Evolutionary conservation across 768 basidiomycete genomes (phyloP), one percentile per base, ranked within the genome.

Genomic region (Hericium erinaceus): DNA sequence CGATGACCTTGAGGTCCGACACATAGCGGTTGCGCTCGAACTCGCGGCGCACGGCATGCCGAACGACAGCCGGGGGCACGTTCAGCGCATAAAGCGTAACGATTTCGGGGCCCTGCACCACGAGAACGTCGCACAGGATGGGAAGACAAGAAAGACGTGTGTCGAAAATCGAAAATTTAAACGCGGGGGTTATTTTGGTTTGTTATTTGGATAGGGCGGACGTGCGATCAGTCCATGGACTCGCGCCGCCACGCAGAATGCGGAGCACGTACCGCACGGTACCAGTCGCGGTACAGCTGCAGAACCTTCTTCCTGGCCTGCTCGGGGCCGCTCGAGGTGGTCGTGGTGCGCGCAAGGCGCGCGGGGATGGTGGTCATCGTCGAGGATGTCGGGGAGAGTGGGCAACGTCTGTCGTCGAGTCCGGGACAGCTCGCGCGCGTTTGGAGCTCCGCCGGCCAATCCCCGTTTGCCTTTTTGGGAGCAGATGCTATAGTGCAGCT

Each of bases 201-300:
- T n/a, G 33, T 37, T 55, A 39, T 37, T 55, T 51, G 52, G 52
- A 39, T 53, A n/a, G 10, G 39, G 52, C 24, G 18, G 48, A 26
- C 44, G 55, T n/a, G 49, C n/a, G 22, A 46, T 50, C 20, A 60
- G 15, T 52, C 33, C 37, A 55, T 56, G 53, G 26, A 57, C 3
- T 15, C 40, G 22, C 65, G 20, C 41, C 54, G 16, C 49, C 26
- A 55, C 48, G 40, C 24, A 24, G 33, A 63, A 58, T n/a, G n/a
- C 22, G 33, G 54, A 15, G 54, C 44, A 81, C 91, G 64, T 66
- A 97, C 95, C 49, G 85, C 80, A 60, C 97, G 87, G 68, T 94
- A 88, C 95, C 95, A 99, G 69, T 84, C 86, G 58, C 95, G 78
- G 76, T 98, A 99, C 12, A 97, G 79, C 49, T 86, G 77, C 18